A percentile compares a stretch with the other conserved stretches of the same genome.
Conservation (phyloP, 169 alveolate genomes). For the Eimeria sp. region DNA sequence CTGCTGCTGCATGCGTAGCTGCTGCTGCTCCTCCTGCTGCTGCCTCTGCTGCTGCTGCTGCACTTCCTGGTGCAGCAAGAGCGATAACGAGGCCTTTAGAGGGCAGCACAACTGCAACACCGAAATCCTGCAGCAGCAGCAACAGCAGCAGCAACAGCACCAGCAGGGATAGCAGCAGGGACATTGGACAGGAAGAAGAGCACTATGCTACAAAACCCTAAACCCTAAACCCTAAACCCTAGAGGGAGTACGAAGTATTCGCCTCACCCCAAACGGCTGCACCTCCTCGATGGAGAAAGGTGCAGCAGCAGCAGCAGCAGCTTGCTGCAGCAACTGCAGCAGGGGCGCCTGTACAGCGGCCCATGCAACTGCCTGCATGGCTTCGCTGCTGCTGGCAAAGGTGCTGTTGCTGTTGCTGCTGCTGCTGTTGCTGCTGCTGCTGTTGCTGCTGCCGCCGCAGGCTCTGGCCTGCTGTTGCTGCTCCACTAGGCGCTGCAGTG, state of each 20-base stretch:
- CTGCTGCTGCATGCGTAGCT: neutral
- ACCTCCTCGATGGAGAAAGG: neutral
- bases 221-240: slow-evolving; percentile 25
- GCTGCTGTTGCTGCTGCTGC: slow-evolving; percentile 64
- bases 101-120: slow-evolving; percentile 14
- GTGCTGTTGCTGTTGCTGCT: slow-evolving; percentile 20
- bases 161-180: slow-evolving; percentile 1
- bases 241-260: neutral
- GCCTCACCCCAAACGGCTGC: slow-evolving; percentile 26
- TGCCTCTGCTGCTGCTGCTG: slow-evolving; percentile 55
- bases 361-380: slow-evolving; percentile 48
- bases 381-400: slow-evolving; percentile 1
- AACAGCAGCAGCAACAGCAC: slow-evolving; percentile 40
- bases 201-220: neutral
- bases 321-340: slow-evolving; percentile 63
- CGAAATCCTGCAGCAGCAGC: slow-evolving; percentile 43
- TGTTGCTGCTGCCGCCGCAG: slow-evolving; percentile 42
- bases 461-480: slow-evolving; percentile 1
- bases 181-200: neutral
- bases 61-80: slow-evolving; percentile 27
- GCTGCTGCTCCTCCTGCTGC: slow-evolving; percentile 27
- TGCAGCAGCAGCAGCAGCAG: slow-evolving; percentile 43
- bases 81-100: slow-evolving; percentile 5
- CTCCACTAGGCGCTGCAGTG: slow-evolving; percentile 25
- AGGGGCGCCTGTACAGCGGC: slow-evolving; percentile 50